These are phyloP conservation scores for Phytophthora chlamydospora DNA, from an alignment of 352 stramenopile genomes.

Conservation along the genomic window DNA sequence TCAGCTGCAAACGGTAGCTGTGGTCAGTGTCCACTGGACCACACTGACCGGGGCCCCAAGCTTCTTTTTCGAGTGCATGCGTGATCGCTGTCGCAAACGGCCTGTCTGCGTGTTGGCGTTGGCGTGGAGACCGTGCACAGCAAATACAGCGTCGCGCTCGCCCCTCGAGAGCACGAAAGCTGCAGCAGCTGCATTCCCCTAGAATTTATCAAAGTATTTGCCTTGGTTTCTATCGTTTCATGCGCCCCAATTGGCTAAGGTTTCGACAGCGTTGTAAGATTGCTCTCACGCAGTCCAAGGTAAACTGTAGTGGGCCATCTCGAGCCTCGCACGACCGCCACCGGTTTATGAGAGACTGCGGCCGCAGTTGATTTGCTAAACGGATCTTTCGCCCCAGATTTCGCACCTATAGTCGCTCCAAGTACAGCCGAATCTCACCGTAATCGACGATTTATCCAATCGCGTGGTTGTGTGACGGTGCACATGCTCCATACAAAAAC, in stretches of 20 bases:
- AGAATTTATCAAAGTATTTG: too few species aligned
- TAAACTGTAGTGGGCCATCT: background rate
- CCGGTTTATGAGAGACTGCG: conserved; percentile 3
- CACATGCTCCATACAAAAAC: conserved; percentile 8
- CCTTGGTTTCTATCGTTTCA: too few species aligned
- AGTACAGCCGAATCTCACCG: background rate
- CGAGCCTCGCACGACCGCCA: background rate
- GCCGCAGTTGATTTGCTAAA: background rate
- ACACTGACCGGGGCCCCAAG: too few species aligned
- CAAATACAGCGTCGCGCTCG: too few species aligned
- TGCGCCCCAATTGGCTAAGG: background rate
- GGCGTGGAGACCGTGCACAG: background rate
- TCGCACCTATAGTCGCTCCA: background rate
- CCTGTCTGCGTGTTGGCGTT: background rate
- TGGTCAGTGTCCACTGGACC: too few species aligned
- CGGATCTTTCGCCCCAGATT: conserved; percentile 1
- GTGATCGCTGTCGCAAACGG: background rate
- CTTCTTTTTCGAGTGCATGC: background rate
- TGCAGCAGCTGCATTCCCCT: too few species aligned
- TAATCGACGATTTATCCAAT: background rate
- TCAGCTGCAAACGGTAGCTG: too few species aligned
- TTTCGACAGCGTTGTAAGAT: background rate
- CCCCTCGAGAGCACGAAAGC: too few species aligned
- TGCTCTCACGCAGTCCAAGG: too few species aligned
- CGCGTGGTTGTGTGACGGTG: too few species aligned